These are phyloP conservation scores for Suillus discolor DNA, from an alignment of 768 basidiomycete genomes.

Conservation along the genomic window DNA sequence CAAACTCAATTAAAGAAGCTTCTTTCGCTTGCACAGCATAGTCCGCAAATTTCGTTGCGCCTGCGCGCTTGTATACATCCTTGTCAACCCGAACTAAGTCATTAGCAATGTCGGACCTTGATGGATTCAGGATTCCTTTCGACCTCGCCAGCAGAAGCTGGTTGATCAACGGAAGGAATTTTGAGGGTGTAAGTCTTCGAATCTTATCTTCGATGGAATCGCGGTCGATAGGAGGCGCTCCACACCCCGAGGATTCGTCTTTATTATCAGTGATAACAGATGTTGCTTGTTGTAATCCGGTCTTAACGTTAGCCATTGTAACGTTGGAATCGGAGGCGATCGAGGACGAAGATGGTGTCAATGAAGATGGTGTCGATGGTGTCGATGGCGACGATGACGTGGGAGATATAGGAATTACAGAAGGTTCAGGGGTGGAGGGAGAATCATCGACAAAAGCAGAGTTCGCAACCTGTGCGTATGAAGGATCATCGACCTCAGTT, in stretches of 20 bases:
- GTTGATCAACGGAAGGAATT: constrained; percentile 34
- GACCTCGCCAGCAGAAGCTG: constrained; percentile 24
- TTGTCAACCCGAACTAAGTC: constrained; percentile 34
- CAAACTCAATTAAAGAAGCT: constrained; percentile 31
- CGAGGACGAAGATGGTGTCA: not conserved
- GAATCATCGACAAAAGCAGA: not conserved
- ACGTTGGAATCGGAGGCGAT: not conserved
- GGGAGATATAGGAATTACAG: not conserved
- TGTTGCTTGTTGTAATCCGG: constrained; percentile 3
- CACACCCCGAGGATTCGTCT: constrained; percentile 10
- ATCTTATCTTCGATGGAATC: constrained; percentile 12
- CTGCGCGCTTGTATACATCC: constrained; percentile 25
- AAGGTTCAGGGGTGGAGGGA: not conserved
- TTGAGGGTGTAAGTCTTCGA: constrained; percentile 19
- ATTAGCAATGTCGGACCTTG: constrained; percentile 40
- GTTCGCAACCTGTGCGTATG: not conserved
- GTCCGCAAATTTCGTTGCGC: constrained; percentile 28
- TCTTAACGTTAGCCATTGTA: constrained; percentile 5
- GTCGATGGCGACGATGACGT: not conserved
- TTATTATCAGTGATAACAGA: constrained; percentile 6
- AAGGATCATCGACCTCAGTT: not conserved
- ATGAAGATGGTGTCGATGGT: not conserved
- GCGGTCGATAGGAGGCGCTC: constrained; percentile 3
- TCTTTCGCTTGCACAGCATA: constrained; percentile 29
- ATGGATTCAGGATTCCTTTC: constrained; percentile 35